Conservation (phyloP, 441 rosid species). For the Adansonia grandidieri region DNA sequence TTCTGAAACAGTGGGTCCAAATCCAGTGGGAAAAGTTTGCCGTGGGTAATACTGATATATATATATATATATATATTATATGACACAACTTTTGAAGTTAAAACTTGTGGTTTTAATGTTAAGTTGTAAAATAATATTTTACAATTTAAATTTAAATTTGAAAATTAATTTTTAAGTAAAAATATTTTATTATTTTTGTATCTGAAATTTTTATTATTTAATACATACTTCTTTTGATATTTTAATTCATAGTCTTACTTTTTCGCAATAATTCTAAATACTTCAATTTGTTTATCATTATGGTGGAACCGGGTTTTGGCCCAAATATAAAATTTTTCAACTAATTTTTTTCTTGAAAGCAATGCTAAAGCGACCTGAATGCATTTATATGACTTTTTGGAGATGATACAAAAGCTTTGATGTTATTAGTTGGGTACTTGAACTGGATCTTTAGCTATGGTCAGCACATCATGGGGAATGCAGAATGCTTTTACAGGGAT, state of each 20-base stretch:
- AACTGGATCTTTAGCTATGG: background rate
- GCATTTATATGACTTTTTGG: constrained; percentile 38
- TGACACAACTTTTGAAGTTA: background rate
- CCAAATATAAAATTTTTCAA: too few relatives aligned
- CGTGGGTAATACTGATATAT: background rate
- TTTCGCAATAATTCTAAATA: too few relatives aligned
- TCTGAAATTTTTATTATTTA: too few relatives aligned
- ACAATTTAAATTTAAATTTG: too few relatives aligned
- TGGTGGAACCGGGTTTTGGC: too few relatives aligned
- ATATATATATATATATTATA: background rate
- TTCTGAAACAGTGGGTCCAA: constrained; percentile 38
- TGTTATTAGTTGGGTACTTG: background rate
- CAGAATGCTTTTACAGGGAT: background rate
- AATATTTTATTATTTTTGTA: too few relatives aligned
- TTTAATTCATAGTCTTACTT: too few relatives aligned
- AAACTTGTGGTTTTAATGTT: background rate
- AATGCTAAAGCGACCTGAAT: constrained; percentile 5
- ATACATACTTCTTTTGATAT: too few relatives aligned
- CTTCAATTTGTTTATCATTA: background rate
- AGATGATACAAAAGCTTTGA: constrained; percentile 13
- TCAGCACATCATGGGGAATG: constrained; percentile 26
- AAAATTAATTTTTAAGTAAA: too few relatives aligned
- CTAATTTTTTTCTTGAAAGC: too few relatives aligned
- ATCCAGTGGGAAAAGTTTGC: constrained; percentile 31
- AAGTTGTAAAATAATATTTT: background rate